Percentiles rank a stretch among this genome's conserved stretches.
phyloP scores from a whole-genome alignment of 345 rosid species.

The rapeseed (Brassica napus) region DNA sequence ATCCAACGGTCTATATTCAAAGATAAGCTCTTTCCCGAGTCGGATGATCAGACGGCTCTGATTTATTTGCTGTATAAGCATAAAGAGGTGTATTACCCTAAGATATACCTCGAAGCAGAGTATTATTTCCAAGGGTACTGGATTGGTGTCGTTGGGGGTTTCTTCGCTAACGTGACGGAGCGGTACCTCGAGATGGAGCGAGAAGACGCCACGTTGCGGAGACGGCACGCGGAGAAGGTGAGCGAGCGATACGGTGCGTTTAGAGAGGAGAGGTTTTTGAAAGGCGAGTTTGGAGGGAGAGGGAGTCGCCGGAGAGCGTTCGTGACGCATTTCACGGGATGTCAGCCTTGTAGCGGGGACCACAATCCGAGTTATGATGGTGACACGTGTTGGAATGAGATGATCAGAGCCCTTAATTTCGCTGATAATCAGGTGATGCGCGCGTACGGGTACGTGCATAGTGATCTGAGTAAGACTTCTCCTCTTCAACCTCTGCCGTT shows the following conservation, averaged over 20 bases:
- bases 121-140: conserved; percentile 78
- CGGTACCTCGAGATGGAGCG: conserved; percentile 56
- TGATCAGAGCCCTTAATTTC: conserved; percentile 80
- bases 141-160: conserved; percentile 53
- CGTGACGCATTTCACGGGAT: conserved; percentile 90
- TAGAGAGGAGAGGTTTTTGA: conserved; percentile 56
- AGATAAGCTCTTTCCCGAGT: conserved; percentile 73
- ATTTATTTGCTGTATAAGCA: conserved; percentile 59
- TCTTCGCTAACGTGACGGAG: conserved; percentile 60
- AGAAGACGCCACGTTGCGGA: conserved; percentile 41
- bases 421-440: conserved; percentile 92
- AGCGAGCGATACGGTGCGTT: conserved; percentile 66
- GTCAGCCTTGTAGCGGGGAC: conserved; percentile 90
- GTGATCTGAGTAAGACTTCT: conserved; percentile 58
- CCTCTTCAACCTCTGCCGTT: conserved; percentile 61
- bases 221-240: conserved; percentile 87
- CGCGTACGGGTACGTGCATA: conserved; percentile 67
- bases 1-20: conserved; percentile 66
- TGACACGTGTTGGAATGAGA: conserved; percentile 75
- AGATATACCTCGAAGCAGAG: conserved; percentile 67
- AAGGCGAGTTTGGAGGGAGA: conserved; percentile 56
- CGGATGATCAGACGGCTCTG: conserved; percentile 92
- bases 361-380: conserved; percentile 64
- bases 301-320: conserved; percentile 70
- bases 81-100: conserved; percentile 51